phyloP scores from a whole-genome alignment of 2,329 filamentous ascomycete species.

The Myriosclerotinia scirpicola region DNA sequence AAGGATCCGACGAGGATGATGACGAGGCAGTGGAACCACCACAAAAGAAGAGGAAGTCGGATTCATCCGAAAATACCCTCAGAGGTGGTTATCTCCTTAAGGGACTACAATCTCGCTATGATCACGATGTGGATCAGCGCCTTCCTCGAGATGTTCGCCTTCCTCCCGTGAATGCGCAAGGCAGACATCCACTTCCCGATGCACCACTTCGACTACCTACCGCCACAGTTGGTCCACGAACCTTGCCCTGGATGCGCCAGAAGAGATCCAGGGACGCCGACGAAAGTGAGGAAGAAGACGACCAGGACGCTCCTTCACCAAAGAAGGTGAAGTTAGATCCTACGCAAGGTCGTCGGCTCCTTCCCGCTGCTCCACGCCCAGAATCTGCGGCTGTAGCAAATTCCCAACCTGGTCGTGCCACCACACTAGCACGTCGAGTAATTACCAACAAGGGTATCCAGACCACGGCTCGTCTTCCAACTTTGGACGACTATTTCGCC shows the following conservation, averaged over 20 bases:
- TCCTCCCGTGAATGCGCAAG: not conserved
- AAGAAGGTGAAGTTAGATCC: not conserved
- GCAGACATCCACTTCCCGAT: not conserved
- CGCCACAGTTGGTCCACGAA: not conserved
- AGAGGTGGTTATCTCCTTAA: not conserved
- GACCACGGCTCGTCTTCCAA: not conserved
- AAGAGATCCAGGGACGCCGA: not conserved
- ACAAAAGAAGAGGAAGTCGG: not conserved
- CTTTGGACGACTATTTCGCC: slow-evolving; percentile 1
- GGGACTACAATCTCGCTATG: not conserved
- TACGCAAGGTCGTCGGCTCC: too few relatives aligned
- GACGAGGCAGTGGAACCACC: not conserved
- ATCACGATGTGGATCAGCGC: not conserved
- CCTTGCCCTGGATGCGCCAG: not conserved
- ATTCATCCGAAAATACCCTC: not conserved
- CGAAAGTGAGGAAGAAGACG: too few relatives aligned
- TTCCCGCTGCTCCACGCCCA: not conserved
- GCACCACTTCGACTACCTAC: not conserved
- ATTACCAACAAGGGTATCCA: not conserved
- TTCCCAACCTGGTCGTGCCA: not conserved
- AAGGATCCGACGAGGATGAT: not conserved
- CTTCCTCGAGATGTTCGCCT: not conserved
- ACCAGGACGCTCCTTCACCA: fast-evolving
- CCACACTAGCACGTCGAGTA: too few relatives aligned
- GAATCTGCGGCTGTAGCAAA: not conserved